Evolutionary conservation across 2,329 filamentous ascomycete species (phyloP).

Genomic region (Arthrobotrys iridis): DNA sequence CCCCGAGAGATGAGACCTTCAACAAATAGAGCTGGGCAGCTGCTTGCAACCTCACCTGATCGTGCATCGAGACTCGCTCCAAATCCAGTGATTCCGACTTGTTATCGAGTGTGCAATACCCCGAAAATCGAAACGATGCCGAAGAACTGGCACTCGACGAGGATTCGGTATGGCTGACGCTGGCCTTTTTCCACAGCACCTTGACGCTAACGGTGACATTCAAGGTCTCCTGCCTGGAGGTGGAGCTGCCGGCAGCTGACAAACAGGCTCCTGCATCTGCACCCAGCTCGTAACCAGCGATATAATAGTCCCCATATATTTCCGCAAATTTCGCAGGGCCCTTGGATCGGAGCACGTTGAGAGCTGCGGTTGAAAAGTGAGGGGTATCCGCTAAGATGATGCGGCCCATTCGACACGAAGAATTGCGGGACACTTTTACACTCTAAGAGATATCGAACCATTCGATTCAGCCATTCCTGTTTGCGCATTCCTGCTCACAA

Average conservation of each 20-base stretch:
- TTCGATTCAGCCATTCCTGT: neutral
- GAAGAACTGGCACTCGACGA: neutral
- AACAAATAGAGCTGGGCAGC: neutral
- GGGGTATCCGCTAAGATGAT: neutral
- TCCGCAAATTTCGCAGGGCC: neutral
- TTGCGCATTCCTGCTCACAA: neutral
- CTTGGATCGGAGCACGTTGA: neutral
- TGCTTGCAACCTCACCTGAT: neutral
- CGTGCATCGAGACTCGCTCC: neutral
- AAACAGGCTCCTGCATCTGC: neutral
- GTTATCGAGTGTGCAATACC: neutral
- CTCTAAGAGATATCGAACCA: neutral
- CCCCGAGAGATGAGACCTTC: neutral
- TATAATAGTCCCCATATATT: neutral
- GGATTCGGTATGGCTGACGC: neutral
- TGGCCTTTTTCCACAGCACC: neutral
- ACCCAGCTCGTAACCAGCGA: neutral
- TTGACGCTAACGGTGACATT: neutral
- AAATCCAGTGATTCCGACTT: neutral
- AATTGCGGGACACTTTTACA: neutral
- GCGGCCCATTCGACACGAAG: constrained; percentile 10
- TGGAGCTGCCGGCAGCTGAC: neutral
- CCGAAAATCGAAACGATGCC: neutral
- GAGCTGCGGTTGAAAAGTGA: neutral
- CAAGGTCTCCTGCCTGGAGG: neutral